Evolutionary conservation across 371 early-diverging fungal species (phyloP), one percentile per base, ranked within the genome.

Genomic region (Dinochytrium kinnereticum): DNA sequence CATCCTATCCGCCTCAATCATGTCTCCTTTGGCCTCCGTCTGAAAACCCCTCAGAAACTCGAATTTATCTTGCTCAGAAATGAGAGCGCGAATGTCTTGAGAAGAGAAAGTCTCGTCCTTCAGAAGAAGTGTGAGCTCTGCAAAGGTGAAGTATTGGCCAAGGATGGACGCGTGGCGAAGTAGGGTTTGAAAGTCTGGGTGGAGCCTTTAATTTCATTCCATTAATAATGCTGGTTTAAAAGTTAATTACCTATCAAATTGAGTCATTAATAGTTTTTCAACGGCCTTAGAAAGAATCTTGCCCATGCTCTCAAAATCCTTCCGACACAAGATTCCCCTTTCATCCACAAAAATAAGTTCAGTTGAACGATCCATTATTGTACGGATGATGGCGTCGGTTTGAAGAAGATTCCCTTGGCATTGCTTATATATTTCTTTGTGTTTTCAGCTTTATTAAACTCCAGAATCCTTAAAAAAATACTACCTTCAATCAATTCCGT

Each of bases 121-220:
- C 57, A 57, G 13, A 30, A n/a, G 31, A 57, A n/a, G 31, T 5
- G 13, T 30, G 7, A 57, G 24, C 26, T 57, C 57, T 5, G 5
- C 10, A n/a, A 57, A 24, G 31, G 7, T 24, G 7, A 57, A 5
- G 24, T 57, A 57, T 30, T 57, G 57, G 5, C 57, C 57, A 13
- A 57, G 24, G 57, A 57, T 57, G 24, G 57, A 57, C 5, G 57
- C 57, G 24, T 30, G 13, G 7, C 57, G 57, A 57, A 57, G 57
- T 26, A 57, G 7, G 26, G 5, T 5, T 57, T 57, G 57, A 30
- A 13, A 57, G 10, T 57, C 26, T 26, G 57, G 5, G 24, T 30
- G n/a, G 13, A 57, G 31, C 24, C 57, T 57, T 10, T 57, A 5
- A 24, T 13, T 24, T 5, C 13, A 57, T 15, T 44, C 44, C 44